These are phyloP conservation scores for Microsporum audouinii DNA, from an alignment of 2,329 filamentous ascomycete genomes.

Conservation along the genomic window DNA sequence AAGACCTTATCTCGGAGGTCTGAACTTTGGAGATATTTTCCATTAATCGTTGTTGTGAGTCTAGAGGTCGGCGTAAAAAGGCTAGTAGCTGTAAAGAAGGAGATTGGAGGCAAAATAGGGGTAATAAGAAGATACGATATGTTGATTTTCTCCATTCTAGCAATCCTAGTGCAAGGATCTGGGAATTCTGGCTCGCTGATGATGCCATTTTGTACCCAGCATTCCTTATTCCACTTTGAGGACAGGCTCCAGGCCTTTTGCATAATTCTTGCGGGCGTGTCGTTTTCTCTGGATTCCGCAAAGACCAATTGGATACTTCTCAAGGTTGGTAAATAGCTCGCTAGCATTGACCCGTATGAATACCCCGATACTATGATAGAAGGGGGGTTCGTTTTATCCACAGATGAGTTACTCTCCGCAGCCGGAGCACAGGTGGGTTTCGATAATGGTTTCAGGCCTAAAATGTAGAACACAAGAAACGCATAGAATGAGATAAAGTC, in stretches of 20 bases:
- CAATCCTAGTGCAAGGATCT: no score
- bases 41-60: conserved; percentile 19
- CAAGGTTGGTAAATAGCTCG: conserved; percentile 55
- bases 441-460: conserved; percentile 38
- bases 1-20: conserved; percentile 47
- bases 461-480: conserved; percentile 64
- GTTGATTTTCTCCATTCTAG: conserved; percentile 7
- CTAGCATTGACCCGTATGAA: conserved; percentile 80
- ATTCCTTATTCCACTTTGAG: conserved; percentile 46
- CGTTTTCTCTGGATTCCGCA: conserved; percentile 42
- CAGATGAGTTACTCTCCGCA: conserved; percentile 13
- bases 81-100: conserved; percentile 52
- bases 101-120: conserved; percentile 46
- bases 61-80: conserved; percentile 26
- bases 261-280: conserved; percentile 45
- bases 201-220: conserved; percentile 2
- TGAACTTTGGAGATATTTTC: conserved; percentile 21
- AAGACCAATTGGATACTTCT: conserved; percentile 51
- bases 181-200: background rate
- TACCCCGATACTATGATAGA: conserved; percentile 62
- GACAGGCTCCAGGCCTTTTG: conserved; percentile 59
- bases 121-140: conserved; percentile 51
- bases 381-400: conserved; percentile 9
- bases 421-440: no score
- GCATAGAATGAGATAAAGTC: conserved; percentile 79